Evolutionary conservation across 768 basidiomycete genomes (phyloP), one percentile per base, ranked within the genome.

Genomic region (Naematelia encephala): DNA sequence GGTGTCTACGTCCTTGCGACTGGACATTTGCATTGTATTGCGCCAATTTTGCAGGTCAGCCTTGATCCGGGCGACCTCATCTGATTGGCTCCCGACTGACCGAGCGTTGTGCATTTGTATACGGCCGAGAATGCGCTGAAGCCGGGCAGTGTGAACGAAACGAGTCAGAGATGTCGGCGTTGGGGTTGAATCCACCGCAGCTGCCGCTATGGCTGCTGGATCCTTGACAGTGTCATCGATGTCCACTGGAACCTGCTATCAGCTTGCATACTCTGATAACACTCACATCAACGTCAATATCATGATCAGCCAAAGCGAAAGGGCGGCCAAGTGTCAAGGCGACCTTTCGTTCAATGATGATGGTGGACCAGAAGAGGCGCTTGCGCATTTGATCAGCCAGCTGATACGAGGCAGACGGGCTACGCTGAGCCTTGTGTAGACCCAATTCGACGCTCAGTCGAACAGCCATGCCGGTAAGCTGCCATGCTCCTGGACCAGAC

Each of bases 381-480:
- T 53, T 28, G 19, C 51, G 49, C 27, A 12, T 12, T 30, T 53
- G 16, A 30, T 23, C 29, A 26, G 51, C 19, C 11, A 39, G 29
- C 22, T n/a, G 27, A 10, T 53, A n/a, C n/a, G 27, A 4, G 19
- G 19, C 51, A 5, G 29, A 30, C 27, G 25, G 13, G 16, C 19
- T 53, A 10, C 51, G 25, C n/a, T 28, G 26, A 19, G 27, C 59
- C 39, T 69, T 61, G 54, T 73, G 65, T 12, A 71, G 52, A 10
- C 73, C 73, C 11, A 72, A 58, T 47, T 75, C 71, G 22, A 71
- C 63, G 10, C 68, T 63, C 71, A 72, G 70, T 3, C 73, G 59
- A 25, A 71, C 55, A 1, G 71, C 64, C 56, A 75, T 69, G 1
- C 73, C 73, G 19, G 61, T 49, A 34, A 62, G 67, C 34, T 72